These are phyloP conservation scores for Fusarium fracticaudum DNA, from an alignment of 2,329 filamentous ascomycete genomes.

Conservation along the genomic window DNA sequence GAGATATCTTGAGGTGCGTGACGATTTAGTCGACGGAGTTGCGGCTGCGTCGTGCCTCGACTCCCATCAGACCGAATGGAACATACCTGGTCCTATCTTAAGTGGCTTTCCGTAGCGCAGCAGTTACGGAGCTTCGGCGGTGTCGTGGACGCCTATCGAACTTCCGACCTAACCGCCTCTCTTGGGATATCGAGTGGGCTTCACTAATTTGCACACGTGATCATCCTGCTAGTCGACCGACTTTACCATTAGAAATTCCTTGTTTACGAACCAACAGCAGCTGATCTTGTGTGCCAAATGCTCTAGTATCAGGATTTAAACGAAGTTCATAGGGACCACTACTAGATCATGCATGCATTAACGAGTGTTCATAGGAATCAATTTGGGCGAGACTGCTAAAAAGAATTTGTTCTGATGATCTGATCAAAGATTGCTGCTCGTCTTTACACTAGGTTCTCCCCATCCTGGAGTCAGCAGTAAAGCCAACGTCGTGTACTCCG, in stretches of 20 bases:
- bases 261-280: rapidly evolving
- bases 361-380: background rate
- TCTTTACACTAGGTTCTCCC: background rate
- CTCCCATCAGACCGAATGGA: background rate
- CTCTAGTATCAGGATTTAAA: background rate
- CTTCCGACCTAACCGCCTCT: background rate
- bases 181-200: background rate
- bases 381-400: background rate
- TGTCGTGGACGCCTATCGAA: too few relatives aligned
- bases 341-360: too few relatives aligned
- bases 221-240: rapidly evolving
- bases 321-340: rapidly evolving
- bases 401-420: background rate
- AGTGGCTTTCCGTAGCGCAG: background rate
- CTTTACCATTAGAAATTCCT: rapidly evolving
- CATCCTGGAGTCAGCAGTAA: background rate
- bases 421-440: background rate
- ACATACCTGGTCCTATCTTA: background rate
- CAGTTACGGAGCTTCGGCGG: background rate
- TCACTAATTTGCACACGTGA: too few relatives aligned
- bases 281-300: rapidly evolving
- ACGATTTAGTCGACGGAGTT: background rate
- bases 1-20: background rate
- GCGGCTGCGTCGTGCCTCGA: background rate
- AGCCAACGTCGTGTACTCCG: background rate